phyloP scores from a whole-genome alignment of 2,329 filamentous ascomycete genomes.

The Magnaporthales sp. region DNA sequence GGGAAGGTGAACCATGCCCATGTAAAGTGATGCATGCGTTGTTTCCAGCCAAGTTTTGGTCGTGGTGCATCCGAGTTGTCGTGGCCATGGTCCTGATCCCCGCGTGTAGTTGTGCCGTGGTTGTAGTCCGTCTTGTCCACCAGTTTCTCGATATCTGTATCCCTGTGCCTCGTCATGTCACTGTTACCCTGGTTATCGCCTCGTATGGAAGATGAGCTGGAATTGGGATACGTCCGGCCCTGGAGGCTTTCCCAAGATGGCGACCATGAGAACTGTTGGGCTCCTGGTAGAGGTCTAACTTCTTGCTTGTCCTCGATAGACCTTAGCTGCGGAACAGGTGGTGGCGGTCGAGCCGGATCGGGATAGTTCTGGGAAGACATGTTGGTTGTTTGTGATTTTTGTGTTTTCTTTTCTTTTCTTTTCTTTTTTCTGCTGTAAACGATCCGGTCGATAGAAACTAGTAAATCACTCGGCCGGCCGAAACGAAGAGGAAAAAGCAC shows the following conservation, averaged over 20 bases:
- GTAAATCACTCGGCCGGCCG: neutral
- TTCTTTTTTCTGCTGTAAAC: neutral
- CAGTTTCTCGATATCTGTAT: neutral
- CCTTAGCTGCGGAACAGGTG: neutral
- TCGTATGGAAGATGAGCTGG: neutral
- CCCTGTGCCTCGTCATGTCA: neutral
- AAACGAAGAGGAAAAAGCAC: neutral
- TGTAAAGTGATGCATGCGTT: slow-evolving; percentile 18
- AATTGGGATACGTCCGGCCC: neutral
- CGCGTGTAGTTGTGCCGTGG: neutral
- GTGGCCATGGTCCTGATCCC: neutral
- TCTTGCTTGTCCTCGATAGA: neutral
- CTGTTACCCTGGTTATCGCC: neutral
- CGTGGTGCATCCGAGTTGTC: neutral
- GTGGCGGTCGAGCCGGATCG: neutral
- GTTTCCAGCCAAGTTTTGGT: neutral
- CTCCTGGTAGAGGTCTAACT: neutral
- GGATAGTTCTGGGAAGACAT: neutral
- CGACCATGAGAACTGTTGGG: neutral
- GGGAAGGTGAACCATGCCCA: slow-evolving; percentile 25
- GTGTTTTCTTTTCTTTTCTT: neutral
- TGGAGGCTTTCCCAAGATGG: neutral
- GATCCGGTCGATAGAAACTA: neutral
- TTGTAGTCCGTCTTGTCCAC: neutral
- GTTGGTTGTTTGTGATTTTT: neutral